Percentiles rank a stretch among this genome's conserved stretches.
These are phyloP conservation scores for Capillidium heterosporum DNA, from an alignment of 371 early-diverging fungal species.

Conservation along the genomic window DNA sequence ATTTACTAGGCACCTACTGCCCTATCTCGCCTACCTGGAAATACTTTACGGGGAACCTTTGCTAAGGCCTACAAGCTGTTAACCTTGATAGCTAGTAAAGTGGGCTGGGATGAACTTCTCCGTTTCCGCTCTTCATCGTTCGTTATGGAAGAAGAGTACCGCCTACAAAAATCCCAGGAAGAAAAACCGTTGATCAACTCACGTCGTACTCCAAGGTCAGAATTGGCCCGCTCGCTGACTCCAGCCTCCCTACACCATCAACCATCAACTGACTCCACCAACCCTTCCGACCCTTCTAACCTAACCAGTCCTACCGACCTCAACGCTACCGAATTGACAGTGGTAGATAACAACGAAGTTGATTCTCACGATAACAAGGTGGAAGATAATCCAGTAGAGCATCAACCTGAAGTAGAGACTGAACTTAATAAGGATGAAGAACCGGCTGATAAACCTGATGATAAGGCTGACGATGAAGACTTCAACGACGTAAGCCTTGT, in stretches of 20 bases:
- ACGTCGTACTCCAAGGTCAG: conserved; percentile 1
- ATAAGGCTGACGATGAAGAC: conserved; percentile 10
- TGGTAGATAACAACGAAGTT: conserved; percentile 4
- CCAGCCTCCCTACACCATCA: neutral
- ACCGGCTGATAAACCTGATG: conserved; percentile 3
- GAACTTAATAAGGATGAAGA: conserved; percentile 15
- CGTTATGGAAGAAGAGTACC: conserved; percentile 96
- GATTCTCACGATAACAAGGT: neutral
- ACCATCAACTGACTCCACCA: neutral
- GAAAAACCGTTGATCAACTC: conserved; percentile 20
- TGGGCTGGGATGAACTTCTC: conserved; percentile 92
- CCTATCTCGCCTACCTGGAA: conserved; percentile 64
- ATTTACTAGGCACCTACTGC: conserved; percentile 10
- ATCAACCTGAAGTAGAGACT: conserved; percentile 10
- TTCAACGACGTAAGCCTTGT: neutral
- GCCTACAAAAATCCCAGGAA: conserved; percentile 45
- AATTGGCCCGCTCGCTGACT: neutral
- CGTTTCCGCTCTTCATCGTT: conserved; percentile 68
- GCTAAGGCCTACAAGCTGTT: conserved; percentile 66
- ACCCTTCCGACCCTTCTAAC: neutral
- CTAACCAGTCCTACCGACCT: neutral
- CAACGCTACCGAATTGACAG: neutral
- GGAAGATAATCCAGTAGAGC: neutral
- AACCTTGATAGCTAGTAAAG: conserved; percentile 50
- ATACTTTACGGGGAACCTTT: conserved; percentile 80